Conservation (phyloP, 371 early-diverging fungal species). For the Mucor mucedo region DNA sequence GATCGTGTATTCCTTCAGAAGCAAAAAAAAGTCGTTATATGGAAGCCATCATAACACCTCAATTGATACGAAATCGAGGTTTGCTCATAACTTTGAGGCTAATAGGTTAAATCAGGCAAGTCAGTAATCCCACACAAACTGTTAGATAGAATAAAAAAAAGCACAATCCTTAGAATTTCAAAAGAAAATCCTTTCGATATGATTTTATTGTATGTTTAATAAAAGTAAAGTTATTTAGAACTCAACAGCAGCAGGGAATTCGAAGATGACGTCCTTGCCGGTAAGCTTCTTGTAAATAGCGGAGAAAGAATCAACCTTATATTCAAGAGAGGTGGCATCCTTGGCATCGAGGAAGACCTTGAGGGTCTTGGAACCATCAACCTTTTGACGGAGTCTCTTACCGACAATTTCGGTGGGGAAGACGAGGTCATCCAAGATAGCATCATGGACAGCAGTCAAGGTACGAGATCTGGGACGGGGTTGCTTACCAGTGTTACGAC, state of each 20-base stretch:
- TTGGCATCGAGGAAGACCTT: slow-evolving; percentile 97
- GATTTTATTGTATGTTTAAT: slow-evolving; percentile 3
- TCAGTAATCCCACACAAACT: no score
- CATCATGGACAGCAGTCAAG: slow-evolving; percentile 95
- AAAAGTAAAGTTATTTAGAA: slow-evolving; percentile 16
- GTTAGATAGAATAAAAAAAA: no score
- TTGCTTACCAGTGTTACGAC: slow-evolving; percentile 88
- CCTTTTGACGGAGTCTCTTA: slow-evolving; percentile 95
- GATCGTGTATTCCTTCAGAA: no score
- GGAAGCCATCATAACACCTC: no score
- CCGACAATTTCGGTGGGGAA: slow-evolving; percentile 98
- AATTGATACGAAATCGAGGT: no score
- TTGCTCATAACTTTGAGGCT: no score
- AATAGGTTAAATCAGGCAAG: no score
- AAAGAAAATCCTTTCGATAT: background rate
- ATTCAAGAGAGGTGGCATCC: slow-evolving; percentile 95
- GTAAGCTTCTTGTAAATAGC: slow-evolving; percentile 95
- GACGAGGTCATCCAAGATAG: slow-evolving; percentile 95
- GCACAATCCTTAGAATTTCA: no score
- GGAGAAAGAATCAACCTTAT: slow-evolving; percentile 97
- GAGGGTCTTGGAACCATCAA: slow-evolving; percentile 93
- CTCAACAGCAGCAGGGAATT: slow-evolving; percentile 79
- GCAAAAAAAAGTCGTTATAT: no score
- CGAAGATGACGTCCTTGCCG: slow-evolving; percentile 97
- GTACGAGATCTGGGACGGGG: slow-evolving; percentile 95